Evolutionary conservation across 1,284 basidiomycete genomes (phyloP).

Genomic region (Lentinula novae-zelandiae): DNA sequence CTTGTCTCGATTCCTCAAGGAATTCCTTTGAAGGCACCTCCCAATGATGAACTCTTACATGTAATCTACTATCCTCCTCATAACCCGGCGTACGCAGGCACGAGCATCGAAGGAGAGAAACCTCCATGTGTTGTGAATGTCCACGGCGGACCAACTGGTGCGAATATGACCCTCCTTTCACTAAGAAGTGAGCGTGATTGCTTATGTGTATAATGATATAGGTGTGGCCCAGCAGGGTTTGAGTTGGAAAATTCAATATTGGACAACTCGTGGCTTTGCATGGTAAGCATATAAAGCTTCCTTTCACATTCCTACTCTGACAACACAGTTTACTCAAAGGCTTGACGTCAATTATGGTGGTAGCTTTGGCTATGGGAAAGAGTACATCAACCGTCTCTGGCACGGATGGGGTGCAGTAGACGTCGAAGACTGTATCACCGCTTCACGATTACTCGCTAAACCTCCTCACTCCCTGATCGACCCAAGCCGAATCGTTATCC

Average conservation of each 20-base stretch:
- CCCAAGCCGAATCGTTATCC: conserved; percentile 52
- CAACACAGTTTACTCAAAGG: conserved; percentile 29
- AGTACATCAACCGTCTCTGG: conserved; percentile 48
- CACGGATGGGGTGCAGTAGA: conserved; percentile 70
- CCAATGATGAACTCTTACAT: conserved; percentile 42
- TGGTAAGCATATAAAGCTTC: conserved; percentile 35
- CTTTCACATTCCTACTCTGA: background rate
- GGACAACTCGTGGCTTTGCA: conserved; percentile 63
- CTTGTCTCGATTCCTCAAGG: conserved; percentile 44
- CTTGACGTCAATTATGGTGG: conserved; percentile 71
- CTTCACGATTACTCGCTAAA: conserved; percentile 43
- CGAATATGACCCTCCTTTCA: conserved; percentile 15
- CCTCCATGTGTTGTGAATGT: conserved; percentile 63
- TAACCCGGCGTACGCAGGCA: conserved; percentile 52
- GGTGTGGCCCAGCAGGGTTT: conserved; percentile 37
- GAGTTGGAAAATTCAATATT: conserved; percentile 54
- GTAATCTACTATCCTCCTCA: conserved; percentile 60
- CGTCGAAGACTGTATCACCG: conserved; percentile 54
- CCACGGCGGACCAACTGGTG: conserved; percentile 65
- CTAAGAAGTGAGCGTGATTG: background rate
- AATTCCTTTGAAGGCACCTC: conserved; percentile 35
- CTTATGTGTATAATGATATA: background rate
- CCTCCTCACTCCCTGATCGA: conserved; percentile 47
- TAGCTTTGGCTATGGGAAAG: conserved; percentile 61
- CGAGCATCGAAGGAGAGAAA: conserved; percentile 41